These are phyloP conservation scores for Cicer bijugum DNA, from an alignment of 306 rosid genomes.

Conservation along the genomic window DNA sequence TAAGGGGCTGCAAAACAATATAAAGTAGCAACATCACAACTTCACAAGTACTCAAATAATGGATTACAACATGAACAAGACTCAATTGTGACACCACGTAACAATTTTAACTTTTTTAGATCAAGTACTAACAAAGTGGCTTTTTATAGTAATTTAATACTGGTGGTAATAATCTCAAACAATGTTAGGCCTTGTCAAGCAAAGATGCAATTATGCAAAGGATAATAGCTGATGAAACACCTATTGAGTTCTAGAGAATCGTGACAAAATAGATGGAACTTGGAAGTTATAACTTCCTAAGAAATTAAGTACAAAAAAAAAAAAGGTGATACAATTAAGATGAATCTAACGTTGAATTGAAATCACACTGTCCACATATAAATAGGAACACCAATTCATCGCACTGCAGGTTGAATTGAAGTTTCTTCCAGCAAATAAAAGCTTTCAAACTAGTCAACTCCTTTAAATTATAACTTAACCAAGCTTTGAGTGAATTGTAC, in stretches of 20 bases:
- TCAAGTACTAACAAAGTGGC: not conserved
- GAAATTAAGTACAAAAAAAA: not conserved
- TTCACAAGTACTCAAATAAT: not conserved
- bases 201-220: too few species aligned
- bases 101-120: not conserved
- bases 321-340: not conserved
- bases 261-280: not conserved
- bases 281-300: not conserved
- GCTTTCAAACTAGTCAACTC: not conserved
- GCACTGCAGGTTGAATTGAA: constrained; percentile 3
- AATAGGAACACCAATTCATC: not conserved
- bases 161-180: too few species aligned
- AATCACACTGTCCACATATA: not conserved
- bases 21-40: not conserved
- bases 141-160: not conserved
- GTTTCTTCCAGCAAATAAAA: not conserved
- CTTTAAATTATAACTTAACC: not conserved
- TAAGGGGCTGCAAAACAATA: not conserved
- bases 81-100: not conserved
- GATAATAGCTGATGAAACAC: not conserved
- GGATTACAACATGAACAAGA: not conserved
- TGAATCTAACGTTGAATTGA: not conserved
- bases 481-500: not conserved
- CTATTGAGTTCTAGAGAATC: not conserved
- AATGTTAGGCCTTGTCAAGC: too few species aligned